Evolutionary conservation across 345 rosid genomes (phyloP).

Genomic region (Erodium maritimum): DNA sequence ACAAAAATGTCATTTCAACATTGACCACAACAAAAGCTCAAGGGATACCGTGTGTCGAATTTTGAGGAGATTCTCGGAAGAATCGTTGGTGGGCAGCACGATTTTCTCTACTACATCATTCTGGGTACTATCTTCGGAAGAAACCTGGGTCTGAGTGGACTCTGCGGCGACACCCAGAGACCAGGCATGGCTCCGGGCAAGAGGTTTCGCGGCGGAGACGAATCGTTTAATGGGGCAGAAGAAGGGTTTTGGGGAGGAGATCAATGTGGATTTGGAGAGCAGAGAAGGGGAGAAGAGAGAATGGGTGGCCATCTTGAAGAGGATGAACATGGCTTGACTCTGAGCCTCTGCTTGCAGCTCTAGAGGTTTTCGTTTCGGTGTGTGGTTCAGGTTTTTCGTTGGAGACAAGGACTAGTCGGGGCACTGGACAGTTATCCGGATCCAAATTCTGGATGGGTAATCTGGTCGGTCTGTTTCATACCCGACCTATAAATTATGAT

Average conservation of each 20-base stretch:
- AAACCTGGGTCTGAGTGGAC: conserved; percentile 28
- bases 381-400: conserved; percentile 5
- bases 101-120: conserved; percentile 21
- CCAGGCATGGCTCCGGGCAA: conserved; percentile 3
- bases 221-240: conserved; percentile 29
- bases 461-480: no score
- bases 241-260: conserved; percentile 1
- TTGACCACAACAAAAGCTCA: conserved; percentile 6
- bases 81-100: conserved; percentile 70
- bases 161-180: conserved; percentile 34
- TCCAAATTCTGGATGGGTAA: background rate
- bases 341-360: background rate
- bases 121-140: conserved; percentile 13
- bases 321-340: conserved; percentile 9
- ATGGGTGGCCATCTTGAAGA: conserved; percentile 31
- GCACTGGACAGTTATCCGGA: background rate
- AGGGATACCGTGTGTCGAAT: conserved; percentile 70
- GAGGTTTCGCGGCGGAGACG: conserved; percentile 24
- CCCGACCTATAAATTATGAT: no score
- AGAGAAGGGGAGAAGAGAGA: conserved; percentile 29
- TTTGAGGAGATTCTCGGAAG: conserved; percentile 58
- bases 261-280: conserved; percentile 25
- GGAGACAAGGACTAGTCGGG: background rate
- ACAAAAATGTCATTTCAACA: background rate
- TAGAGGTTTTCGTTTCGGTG: background rate